A percentile compares a stretch with the other conserved stretches of the same genome.
These are phyloP conservation scores for Lipomyces lipofer DNA, from an alignment of 805 yeast species.

Conservation along the genomic window DNA sequence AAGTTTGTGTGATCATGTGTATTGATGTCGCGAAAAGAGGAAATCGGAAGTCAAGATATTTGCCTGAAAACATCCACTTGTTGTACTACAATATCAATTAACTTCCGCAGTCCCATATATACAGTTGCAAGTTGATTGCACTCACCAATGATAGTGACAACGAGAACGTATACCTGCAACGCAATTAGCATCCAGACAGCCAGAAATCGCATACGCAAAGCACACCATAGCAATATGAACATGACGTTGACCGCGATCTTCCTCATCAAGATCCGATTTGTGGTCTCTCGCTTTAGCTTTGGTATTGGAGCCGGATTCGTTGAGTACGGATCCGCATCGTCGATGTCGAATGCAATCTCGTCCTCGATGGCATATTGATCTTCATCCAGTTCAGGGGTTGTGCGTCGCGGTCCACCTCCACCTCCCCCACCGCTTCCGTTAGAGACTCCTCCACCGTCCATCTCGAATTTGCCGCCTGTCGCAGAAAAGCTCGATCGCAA, in stretches of 20 bases:
- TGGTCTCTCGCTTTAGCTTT: background rate
- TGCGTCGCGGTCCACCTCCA: background rate
- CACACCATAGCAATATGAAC: constrained; percentile 30
- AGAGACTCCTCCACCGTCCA: background rate
- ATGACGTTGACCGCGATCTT: constrained; percentile 18
- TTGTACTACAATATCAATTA: constrained; percentile 67
- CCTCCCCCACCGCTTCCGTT: background rate
- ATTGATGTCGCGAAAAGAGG: constrained; percentile 83
- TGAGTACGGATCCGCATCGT: constrained; percentile 26
- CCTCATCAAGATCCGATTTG: constrained; percentile 16
- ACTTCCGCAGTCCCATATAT: background rate
- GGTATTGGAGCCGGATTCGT: constrained; percentile 12
- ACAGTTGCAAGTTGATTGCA: background rate
- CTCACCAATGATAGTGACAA: constrained; percentile 40
- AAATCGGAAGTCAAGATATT: constrained; percentile 71
- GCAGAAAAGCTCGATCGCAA: background rate
- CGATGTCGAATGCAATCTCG: constrained; percentile 25
- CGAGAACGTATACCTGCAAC: constrained; percentile 43
- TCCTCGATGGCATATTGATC: constrained; percentile 17
- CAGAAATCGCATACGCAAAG: background rate
- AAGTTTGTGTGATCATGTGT: constrained; percentile 74
- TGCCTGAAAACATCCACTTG: constrained; percentile 92
- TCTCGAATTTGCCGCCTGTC: too few relatives aligned
- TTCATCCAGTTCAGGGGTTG: background rate
- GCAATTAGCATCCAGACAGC: too few relatives aligned